phyloP scores from a whole-genome alignment of 1,284 basidiomycete species.

The Trichosporon faecale region DNA sequence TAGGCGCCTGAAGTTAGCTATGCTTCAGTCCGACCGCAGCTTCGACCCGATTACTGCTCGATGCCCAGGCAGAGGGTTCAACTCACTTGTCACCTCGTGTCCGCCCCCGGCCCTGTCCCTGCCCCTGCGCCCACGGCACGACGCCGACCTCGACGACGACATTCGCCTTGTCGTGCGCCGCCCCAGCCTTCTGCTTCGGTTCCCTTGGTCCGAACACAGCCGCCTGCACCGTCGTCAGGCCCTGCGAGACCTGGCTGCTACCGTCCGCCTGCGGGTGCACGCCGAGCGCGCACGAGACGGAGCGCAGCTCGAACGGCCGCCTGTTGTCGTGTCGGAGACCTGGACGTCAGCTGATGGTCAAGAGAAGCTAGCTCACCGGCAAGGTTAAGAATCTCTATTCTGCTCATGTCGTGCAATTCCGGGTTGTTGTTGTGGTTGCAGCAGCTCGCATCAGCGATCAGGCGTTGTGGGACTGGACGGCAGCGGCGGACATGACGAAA shows the following conservation, averaged over 20 bases:
- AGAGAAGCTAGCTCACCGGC: conserved; percentile 16
- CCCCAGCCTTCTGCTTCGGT: conserved; percentile 69
- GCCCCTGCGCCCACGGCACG: conserved; percentile 78
- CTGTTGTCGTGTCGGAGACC: conserved; percentile 80
- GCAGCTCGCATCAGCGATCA: neutral
- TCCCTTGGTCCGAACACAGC: conserved; percentile 90
- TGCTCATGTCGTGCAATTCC: conserved; percentile 6
- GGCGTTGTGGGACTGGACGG: neutral
- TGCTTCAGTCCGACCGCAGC: too few relatives aligned
- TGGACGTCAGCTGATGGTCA: conserved; percentile 20
- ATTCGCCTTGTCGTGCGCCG: conserved; percentile 74
- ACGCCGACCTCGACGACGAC: conserved; percentile 82
- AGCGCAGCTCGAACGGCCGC: conserved; percentile 82
- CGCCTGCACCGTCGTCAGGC: conserved; percentile 80
- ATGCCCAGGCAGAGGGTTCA: too few relatives aligned
- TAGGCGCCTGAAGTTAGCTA: conserved; percentile 64
- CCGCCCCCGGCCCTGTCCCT: conserved; percentile 57
- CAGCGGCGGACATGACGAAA: neutral
- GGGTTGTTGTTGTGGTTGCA: conserved; percentile 7
- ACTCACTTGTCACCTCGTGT: conserved; percentile 81
- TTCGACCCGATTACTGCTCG: too few relatives aligned
- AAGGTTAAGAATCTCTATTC: conserved; percentile 28
- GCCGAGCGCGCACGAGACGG: conserved; percentile 72
- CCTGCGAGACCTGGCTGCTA: conserved; percentile 77
- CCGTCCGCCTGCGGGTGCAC: conserved; percentile 77